phyloP scores from a whole-genome alignment of 768 basidiomycete genomes.

The Lactarius vividus region DNA sequence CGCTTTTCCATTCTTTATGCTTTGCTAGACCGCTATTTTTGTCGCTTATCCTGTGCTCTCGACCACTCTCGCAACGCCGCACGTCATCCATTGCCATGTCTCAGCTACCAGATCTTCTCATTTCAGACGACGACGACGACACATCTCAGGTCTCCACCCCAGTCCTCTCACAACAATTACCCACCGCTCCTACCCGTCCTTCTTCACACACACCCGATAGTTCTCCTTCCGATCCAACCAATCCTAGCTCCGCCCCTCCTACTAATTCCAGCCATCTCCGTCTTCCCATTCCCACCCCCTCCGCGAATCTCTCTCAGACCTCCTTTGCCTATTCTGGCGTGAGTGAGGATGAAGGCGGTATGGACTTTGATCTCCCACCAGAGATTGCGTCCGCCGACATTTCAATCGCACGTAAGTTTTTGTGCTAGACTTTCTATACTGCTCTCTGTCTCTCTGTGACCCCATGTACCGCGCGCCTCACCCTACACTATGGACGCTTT shows the following conservation, averaged over 20 bases:
- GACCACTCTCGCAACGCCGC: slow-evolving; percentile 9
- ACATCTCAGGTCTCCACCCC: slow-evolving; percentile 27
- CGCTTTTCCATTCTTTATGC: slow-evolving; percentile 11
- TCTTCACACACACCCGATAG: slow-evolving; percentile 7
- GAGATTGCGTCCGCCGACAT: slow-evolving; percentile 36
- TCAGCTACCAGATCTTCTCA: slow-evolving; percentile 13
- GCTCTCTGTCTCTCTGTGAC: neutral
- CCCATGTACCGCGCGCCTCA: neutral
- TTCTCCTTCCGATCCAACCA: neutral
- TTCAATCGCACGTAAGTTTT: slow-evolving; percentile 35
- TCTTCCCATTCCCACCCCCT: slow-evolving; percentile 28
- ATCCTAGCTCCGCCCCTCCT: slow-evolving; percentile 4
- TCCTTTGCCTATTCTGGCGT: slow-evolving; percentile 28
- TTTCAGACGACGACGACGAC: slow-evolving; percentile 25
- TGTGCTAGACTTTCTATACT: slow-evolving; percentile 13
- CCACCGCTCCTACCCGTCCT: slow-evolving; percentile 1
- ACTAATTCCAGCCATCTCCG: slow-evolving; percentile 21
- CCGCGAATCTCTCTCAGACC: slow-evolving; percentile 28
- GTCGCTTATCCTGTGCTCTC: slow-evolving; percentile 7
- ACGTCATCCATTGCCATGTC: slow-evolving; percentile 14
- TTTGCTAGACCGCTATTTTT: slow-evolving; percentile 16
- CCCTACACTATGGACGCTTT: neutral
- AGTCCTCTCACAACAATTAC: slow-evolving; percentile 15
- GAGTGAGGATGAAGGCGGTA: slow-evolving; percentile 14
- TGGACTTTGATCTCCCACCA: slow-evolving; percentile 31